Evolutionary conservation across 2,329 filamentous ascomycete species (phyloP).

Genomic region (Juglanconis sp.): DNA sequence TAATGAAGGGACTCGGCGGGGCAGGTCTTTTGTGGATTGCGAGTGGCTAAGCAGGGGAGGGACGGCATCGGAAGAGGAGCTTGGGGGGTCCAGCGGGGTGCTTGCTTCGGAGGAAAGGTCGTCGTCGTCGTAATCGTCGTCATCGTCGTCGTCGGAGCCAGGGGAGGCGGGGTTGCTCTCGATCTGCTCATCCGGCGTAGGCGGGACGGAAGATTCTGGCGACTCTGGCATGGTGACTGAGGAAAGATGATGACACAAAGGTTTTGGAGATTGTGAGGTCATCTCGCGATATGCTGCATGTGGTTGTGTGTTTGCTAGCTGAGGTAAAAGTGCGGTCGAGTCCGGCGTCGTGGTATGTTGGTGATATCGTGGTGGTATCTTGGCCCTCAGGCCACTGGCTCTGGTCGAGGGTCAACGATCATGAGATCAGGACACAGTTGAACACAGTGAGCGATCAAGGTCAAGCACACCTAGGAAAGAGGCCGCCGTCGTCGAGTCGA

Average conservation of each 20-base stretch:
- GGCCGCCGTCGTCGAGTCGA: neutral
- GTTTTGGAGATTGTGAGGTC: neutral
- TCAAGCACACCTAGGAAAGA: neutral
- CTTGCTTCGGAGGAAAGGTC: conserved; percentile 41
- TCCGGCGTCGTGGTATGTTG: neutral
- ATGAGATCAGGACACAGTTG: neutral
- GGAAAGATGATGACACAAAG: neutral
- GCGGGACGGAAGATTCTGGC: conserved; percentile 35
- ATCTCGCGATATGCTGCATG: conserved; percentile 6
- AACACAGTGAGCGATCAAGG: neutral
- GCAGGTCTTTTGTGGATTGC: conserved; percentile 27
- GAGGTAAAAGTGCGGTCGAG: neutral
- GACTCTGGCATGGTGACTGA: conserved; percentile 25
- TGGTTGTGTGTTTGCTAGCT: neutral
- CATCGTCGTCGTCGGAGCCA: conserved; percentile 34
- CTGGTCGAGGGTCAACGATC: neutral
- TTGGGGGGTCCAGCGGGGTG: conserved; percentile 44
- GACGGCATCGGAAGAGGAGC: conserved; percentile 24
- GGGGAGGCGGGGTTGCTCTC: conserved; percentile 41
- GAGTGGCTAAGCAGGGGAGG: conserved; percentile 18
- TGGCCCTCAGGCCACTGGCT: neutral
- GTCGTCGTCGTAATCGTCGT: conserved; percentile 29
- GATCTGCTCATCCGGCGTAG: conserved; percentile 44
- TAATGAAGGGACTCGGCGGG: conserved; percentile 55
- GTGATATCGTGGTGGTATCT: neutral